Conservation (phyloP, 2,329 filamentous ascomycete genomes). For the Cryoendolithus antarcticus region DNA sequence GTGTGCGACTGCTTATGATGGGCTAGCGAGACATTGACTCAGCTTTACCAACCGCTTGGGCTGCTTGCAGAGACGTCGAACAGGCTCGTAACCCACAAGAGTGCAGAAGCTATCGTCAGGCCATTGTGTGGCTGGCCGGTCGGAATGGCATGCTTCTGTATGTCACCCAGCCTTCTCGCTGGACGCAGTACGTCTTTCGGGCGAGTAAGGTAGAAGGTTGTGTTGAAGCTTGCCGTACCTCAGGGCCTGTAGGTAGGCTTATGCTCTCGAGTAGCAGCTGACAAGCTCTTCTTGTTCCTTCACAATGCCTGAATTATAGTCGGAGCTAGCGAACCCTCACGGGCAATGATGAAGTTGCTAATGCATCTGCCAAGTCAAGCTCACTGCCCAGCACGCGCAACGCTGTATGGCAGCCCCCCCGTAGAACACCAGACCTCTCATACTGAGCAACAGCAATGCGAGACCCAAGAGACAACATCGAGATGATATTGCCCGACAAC, state of each 20-base stretch:
- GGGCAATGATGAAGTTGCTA: constrained; percentile 23
- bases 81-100: constrained; percentile 7
- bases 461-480: neutral
- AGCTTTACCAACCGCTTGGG: no score
- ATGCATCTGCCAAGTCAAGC: constrained; percentile 14
- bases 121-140: constrained; percentile 10
- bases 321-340: constrained; percentile 3
- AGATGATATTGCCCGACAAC: neutral
- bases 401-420: constrained; percentile 23
- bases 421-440: constrained; percentile 7
- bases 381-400: constrained; percentile 19
- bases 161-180: constrained; percentile 43
- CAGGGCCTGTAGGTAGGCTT: constrained; percentile 34
- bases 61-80: no score
- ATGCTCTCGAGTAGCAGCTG: constrained; percentile 13
- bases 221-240: constrained; percentile 19
- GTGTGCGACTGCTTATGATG: constrained; percentile 10
- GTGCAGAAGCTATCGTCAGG: constrained; percentile 20
- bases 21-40: neutral
- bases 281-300: constrained; percentile 25
- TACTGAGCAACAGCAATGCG: constrained; percentile 8
- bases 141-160: constrained; percentile 29
- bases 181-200: constrained; percentile 40
- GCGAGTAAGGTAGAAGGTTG: constrained; percentile 36
- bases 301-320: constrained; percentile 7